Evolutionary conservation across 1,284 basidiomycete genomes (phyloP), one percentile per base, ranked within the genome.

Genomic region (Sanghuangporus weigelae): DNA sequence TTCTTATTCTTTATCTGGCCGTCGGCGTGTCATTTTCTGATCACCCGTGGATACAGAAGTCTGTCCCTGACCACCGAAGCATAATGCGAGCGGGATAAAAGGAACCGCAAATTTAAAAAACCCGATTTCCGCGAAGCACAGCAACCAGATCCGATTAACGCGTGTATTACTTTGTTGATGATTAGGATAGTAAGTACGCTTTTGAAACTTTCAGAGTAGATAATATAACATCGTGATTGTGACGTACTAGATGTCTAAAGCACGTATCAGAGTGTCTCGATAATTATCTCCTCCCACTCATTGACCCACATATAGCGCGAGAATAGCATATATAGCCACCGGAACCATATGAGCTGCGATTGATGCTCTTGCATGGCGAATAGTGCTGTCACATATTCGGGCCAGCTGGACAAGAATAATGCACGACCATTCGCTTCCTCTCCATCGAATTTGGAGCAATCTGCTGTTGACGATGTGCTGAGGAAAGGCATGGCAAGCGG

Each of bases 291-390:
- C 7, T 81, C 76, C 81, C 93, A 89, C 67, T 92, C 86, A 68
- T 96, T 95, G 53, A 92, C 85, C 94, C 94, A 97, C 89, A 97
- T 90, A 71, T 96, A 95, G 66, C 90, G 81, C 38, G 93, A 95
- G 70, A 90, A 90, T n/a, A 75, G 67, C 39, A 96, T 80, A 71
- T 96, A 95, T 57, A 95, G 76, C 83, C 87, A 93, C 56, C 95
- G 83, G 77, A 95, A 97, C 95, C 95, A 97, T 23, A 88, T 84
- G 67, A 94, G 76, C 77, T 98, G 95, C 62, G 84, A 86, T 62
- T 75, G 65, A 71, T 98, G 95, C 65, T 82, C 75, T 65, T 76
- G 75, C 87, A 96, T 95, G 1, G 94, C 93, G 14, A 73, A 70
- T 14, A 92, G 72, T 1, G 88, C 85, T 10, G 71, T 76, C 53